Conservation (phyloP, 1,284 basidiomycete species). For the Rhodotorula mucilaginosa region DNA sequence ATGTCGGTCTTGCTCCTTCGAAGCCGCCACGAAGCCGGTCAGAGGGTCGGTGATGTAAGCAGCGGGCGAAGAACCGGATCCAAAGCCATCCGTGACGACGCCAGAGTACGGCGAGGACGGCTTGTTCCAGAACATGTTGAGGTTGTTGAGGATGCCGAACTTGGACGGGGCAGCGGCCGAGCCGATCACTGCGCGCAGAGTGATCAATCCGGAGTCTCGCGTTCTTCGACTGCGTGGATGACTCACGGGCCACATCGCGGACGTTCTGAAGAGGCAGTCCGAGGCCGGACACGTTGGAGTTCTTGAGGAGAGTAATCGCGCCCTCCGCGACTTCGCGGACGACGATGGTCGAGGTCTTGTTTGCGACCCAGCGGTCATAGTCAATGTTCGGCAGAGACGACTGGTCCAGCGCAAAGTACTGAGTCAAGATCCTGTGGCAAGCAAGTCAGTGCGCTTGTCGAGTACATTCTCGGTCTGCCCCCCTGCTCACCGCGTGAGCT, state of each 20-base stretch:
- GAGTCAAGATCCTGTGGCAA: constrained; percentile 41
- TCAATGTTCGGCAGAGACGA: constrained; percentile 47
- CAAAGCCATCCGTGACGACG: constrained; percentile 10
- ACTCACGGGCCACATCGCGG: constrained; percentile 11
- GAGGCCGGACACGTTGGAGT: constrained; percentile 48
- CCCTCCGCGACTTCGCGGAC: constrained; percentile 67
- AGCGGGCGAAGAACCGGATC: background rate
- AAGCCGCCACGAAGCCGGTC: background rate
- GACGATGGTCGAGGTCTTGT: constrained; percentile 58
- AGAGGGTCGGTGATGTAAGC: constrained; percentile 10
- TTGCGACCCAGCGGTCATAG: constrained; percentile 44
- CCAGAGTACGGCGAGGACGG: background rate
- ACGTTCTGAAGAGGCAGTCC: constrained; percentile 60
- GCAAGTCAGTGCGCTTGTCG: no score
- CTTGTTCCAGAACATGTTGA: background rate
- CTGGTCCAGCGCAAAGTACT: constrained; percentile 40
- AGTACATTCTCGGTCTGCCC: no score
- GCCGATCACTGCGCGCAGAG: constrained; percentile 52
- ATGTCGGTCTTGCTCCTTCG: background rate
- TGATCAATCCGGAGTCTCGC: background rate
- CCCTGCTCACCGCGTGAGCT: constrained; percentile 42
- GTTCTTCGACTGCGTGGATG: background rate
- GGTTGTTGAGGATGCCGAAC: constrained; percentile 15
- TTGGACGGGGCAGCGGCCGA: constrained; percentile 24
- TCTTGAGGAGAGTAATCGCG: constrained; percentile 72